Conservation (phyloP, 1,284 basidiomycete species). For the Fistulinella cinereoalba region DNA sequence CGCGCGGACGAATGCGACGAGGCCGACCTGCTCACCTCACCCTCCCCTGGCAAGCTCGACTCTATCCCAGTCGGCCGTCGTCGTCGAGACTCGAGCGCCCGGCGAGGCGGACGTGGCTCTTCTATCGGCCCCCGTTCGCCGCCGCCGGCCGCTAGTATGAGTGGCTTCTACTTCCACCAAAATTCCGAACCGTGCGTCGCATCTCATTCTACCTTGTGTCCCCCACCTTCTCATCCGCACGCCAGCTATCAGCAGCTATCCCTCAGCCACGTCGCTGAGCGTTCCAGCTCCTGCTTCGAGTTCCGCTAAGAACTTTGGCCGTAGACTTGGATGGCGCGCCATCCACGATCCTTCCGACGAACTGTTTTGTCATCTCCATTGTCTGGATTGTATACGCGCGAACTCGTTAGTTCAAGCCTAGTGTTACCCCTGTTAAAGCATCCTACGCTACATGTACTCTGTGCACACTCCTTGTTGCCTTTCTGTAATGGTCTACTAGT, state of each 20-base stretch:
- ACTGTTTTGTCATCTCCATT: background rate
- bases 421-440: constrained; percentile 24
- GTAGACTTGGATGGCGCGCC: constrained; percentile 5
- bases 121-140: constrained; percentile 40
- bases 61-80: constrained; percentile 35
- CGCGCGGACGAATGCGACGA: constrained; percentile 34
- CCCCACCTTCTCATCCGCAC: constrained; percentile 11
- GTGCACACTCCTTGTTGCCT: constrained; percentile 11
- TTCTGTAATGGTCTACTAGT: background rate
- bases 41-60: constrained; percentile 36
- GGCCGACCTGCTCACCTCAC: constrained; percentile 20
- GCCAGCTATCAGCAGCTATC: constrained; percentile 66
- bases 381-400: constrained; percentile 15
- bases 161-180: constrained; percentile 92
- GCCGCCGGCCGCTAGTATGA: constrained; percentile 67
- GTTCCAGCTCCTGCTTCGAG: constrained; percentile 59
- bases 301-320: constrained; percentile 48
- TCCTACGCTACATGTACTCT: constrained; percentile 24
- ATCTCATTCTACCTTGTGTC: constrained; percentile 7
- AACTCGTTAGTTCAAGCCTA: constrained; percentile 11
- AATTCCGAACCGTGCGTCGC: constrained; percentile 80
- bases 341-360: too few species aligned
- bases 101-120: constrained; percentile 38
- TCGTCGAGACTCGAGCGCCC: constrained; percentile 47
- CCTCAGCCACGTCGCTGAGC: constrained; percentile 55